These are phyloP conservation scores for Blumeria hordei DNA, from an alignment of 2,329 filamentous ascomycete genomes.

Conservation along the genomic window DNA sequence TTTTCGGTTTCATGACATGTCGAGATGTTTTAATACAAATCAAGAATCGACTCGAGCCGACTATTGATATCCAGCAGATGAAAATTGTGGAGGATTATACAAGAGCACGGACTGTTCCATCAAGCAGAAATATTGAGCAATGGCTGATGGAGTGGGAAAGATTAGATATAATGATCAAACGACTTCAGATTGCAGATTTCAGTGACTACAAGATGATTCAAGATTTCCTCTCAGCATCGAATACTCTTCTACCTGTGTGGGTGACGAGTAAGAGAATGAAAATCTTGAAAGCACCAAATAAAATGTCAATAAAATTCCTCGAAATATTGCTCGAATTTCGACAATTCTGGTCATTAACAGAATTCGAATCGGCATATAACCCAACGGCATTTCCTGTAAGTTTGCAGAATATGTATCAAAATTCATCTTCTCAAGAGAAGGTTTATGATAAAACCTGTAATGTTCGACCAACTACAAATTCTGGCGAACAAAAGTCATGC, in stretches of 20 bases:
- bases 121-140: background rate
- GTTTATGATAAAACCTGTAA: background rate
- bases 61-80: background rate
- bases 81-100: background rate
- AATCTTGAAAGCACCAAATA: background rate
- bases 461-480: background rate
- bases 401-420: background rate
- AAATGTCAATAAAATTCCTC: background rate
- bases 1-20: background rate
- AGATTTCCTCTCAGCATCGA: background rate
- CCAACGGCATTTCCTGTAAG: background rate
- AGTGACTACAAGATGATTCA: conserved; percentile 1
- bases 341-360: conserved; percentile 1
- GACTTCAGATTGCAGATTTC: background rate
- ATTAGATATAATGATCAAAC: background rate
- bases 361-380: background rate
- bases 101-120: background rate
- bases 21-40: background rate
- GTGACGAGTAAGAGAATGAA: background rate
- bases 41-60: background rate
- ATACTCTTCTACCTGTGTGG: background rate
- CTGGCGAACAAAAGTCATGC: background rate
- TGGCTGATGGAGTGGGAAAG: conserved; percentile 1
- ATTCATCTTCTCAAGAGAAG: background rate
- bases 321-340: background rate